Evolutionary conservation across 495 filamentous ascomycete genomes (phyloP), one percentile per base, ranked within the genome.

Genomic region (Penicillium diatomitis): DNA sequence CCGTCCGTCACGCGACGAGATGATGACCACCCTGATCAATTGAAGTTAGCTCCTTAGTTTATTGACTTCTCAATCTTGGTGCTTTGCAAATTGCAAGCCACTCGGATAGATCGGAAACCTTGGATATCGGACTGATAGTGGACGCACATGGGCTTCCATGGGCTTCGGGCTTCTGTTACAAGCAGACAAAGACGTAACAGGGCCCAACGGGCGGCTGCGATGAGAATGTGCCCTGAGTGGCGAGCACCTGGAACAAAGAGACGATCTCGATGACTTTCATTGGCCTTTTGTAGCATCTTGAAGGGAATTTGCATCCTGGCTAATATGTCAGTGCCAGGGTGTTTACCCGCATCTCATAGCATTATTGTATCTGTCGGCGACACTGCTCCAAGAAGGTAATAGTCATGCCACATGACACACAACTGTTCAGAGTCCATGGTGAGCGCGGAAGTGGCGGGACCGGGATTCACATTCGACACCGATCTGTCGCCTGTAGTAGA

Each of bases 31-130:
- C 44, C 37, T 51, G 44, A 32, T 49, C 44, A 52, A 47, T 52
- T 46, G 45, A 55, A 66, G 66, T 69, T 20, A 20, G 20, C 20
- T 20, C 20, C 20, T 20, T 20, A 20, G 20, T 20, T 20, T 20
- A 20, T 20, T 20, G 20, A 20, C 20, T 20, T 20, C 20, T 20
- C 20, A 20, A 20, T 2, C 20, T 20, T 20, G 20, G 20, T 20
- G 20, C 66, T 71, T 51, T 52, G 56, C 52, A 20, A 20, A 39
- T 43, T 43, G 46, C 63, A 48, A 46, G 53, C 68, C 66, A 71
- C 62, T 70, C 68, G 68, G 68, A 69, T 54, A 51, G 56, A 58
- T 60, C 67, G 67, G 68, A 70, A 55, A 20, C 20, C 20, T 20
- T 20, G 20, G 20, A 20, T 20, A 20, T 20, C 20, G 20, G 35